phyloP scores from a whole-genome alignment of 179 eudicot species.

The Silene coronaria region DNA sequence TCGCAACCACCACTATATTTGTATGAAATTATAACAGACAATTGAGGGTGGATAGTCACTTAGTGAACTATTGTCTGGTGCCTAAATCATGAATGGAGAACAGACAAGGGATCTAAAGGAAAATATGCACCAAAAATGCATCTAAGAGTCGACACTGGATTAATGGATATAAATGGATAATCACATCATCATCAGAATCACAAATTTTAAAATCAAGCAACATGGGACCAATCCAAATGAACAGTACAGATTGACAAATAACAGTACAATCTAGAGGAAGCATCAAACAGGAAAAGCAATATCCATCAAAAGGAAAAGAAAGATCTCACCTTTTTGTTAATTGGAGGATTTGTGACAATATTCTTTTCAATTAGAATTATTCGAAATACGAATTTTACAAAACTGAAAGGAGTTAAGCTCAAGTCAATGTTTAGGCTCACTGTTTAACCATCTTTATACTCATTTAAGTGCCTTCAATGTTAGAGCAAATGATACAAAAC shows the following conservation, averaged over 20 bases:
- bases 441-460: too few species aligned
- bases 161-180: conserved; percentile 10
- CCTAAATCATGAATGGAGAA: conserved; percentile 12
- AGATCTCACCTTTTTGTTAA: neutral
- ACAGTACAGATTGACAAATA: conserved; percentile 7
- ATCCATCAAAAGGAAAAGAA: neutral
- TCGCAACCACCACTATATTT: neutral
- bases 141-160: neutral
- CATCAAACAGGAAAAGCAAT: conserved; percentile 9
- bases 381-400: neutral
- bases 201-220: neutral
- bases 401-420: neutral
- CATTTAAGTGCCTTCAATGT: too few species aligned
- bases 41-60: conserved; percentile 2
- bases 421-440: neutral
- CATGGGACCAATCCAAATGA: conserved; percentile 6
- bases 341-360: neutral
- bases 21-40: neutral
- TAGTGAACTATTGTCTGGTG: neutral
- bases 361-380: neutral
- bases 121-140: conserved; percentile 5
- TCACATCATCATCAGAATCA: conserved; percentile 4
- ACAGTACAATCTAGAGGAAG: conserved; percentile 8
- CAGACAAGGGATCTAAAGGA: neutral
- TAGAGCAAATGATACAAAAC: too few species aligned